A percentile compares a stretch with the other conserved stretches of the same genome.
Conservation (phyloP, 192 early-diverging fungal genomes). For the Radiomyces spectabilis region DNA sequence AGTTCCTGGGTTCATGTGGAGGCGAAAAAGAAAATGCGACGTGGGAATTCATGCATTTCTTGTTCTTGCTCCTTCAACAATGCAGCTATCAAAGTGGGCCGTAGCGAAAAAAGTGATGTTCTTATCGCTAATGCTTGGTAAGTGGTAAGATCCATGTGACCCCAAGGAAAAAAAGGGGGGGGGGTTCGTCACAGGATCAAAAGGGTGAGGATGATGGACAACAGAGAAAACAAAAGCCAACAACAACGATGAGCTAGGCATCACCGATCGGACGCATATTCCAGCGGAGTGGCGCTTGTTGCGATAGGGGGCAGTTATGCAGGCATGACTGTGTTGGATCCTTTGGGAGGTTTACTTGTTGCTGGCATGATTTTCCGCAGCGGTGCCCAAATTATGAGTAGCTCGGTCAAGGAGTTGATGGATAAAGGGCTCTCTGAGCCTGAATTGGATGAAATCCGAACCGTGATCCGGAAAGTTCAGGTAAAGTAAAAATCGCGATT, state of each 20-base stretch:
- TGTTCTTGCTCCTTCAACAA: neutral
- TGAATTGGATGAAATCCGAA: constrained; percentile 16
- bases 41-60: neutral
- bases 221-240: too few relatives aligned
- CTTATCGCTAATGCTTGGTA: constrained; percentile 77
- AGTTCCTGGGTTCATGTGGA: neutral
- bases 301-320: constrained; percentile 68
- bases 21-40: neutral
- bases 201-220: too few relatives aligned
- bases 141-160: neutral
- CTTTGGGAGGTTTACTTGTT: constrained; percentile 68
- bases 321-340: constrained; percentile 66
- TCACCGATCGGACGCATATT: constrained; percentile 72
- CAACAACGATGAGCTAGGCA: constrained; percentile 58
- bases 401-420: constrained; percentile 31
- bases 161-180: neutral
- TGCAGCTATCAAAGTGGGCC: constrained; percentile 50
- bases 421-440: constrained; percentile 21
- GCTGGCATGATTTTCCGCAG: constrained; percentile 63
- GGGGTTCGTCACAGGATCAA: too few relatives aligned
- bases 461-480: constrained; percentile 19
- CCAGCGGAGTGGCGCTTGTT: constrained; percentile 61
- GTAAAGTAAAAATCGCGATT: constrained; percentile 3
- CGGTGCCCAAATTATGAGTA: constrained; percentile 40
- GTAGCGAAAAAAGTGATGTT: constrained; percentile 55